Evolutionary conservation across 148 eudicot genomes (phyloP), one percentile per base, ranked within the genome.

Genomic region (Rhododendron williamsianum): DNA sequence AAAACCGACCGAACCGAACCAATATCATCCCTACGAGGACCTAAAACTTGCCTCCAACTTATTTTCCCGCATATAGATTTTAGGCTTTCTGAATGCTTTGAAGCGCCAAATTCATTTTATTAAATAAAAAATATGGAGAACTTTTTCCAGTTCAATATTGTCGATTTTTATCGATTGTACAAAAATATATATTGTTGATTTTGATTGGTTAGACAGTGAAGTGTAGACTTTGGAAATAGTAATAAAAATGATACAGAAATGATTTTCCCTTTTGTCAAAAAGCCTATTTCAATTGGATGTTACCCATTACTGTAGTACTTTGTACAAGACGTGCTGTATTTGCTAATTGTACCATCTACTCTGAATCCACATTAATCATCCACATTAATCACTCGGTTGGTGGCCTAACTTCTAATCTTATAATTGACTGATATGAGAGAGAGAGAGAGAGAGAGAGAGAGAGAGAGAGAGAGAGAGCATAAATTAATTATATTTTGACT

Each of bases 321-420:
- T 38, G 43, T 25, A 84, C 3, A 56, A 56, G 48, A 54, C 19
- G 54, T 25, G 36, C 0, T 19, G 27, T 15, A 38, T 74, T 16
- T 74, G 45, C 23, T 74, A 10, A 23, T 18, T 72, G 43, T 58
- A 19, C 52, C 27, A 86, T 43, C 9, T 86, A 58, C 18, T 67
- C 35, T 81, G 13, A 82, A 51, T 54, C 48, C n/a, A 49, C 51
- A 46, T 60, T 67, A 67, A 67, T 25, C 35, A 25, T 67, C 72
- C 30, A 67, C 15, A 3, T 67, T 72, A 27, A 41, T 45, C 81
- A 76, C 86, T 86, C 8, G 86, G 90, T 91, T 87, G 93, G 88
- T 91, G 91, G 91, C 93, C 93, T 88, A 91, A 90, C 91, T 77
- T 81, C 82, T 84, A 45, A 87, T 46, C 51, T 38, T 48, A 38